Evolutionary conservation across 2,329 filamentous ascomycete genomes (phyloP).

Genomic region (Paecilomyces sp.): DNA sequence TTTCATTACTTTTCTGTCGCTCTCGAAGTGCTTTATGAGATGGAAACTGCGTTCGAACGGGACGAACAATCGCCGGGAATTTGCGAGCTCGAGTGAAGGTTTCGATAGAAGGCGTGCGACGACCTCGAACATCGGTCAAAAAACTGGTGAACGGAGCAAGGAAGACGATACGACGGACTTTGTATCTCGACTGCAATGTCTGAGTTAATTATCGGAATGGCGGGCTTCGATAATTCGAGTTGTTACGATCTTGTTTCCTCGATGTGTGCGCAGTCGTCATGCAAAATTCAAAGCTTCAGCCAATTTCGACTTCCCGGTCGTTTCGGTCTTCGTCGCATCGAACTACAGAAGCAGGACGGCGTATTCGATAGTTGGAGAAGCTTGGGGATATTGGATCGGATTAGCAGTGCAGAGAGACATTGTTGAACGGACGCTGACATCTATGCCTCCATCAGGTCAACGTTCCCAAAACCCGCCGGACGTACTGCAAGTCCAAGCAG

Average conservation of each 20-base stretch:
- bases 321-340: background rate
- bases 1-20: slow-evolving; percentile 7
- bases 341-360: background rate
- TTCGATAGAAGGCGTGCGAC: background rate
- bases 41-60: background rate
- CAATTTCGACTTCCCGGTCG: background rate
- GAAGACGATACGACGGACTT: background rate
- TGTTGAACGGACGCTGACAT: slow-evolving; percentile 17
- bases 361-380: background rate
- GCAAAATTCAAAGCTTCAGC: background rate
- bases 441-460: slow-evolving; percentile 61
- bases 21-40: slow-evolving; percentile 11
- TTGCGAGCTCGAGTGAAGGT: background rate
- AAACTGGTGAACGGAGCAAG: background rate
- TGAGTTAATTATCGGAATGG: background rate
- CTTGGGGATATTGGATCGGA: slow-evolving; percentile 8
- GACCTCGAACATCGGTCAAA: background rate
- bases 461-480: slow-evolving; percentile 96
- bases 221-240: background rate
- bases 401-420: slow-evolving; percentile 5
- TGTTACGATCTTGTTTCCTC: background rate
- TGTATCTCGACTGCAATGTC: background rate
- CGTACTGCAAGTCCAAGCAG: slow-evolving; percentile 94
- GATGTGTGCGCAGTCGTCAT: background rate
- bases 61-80: background rate